These are phyloP conservation scores for Pseudogymnoascus sp. DNA, from an alignment of 2,329 filamentous ascomycete genomes.

Conservation along the genomic window DNA sequence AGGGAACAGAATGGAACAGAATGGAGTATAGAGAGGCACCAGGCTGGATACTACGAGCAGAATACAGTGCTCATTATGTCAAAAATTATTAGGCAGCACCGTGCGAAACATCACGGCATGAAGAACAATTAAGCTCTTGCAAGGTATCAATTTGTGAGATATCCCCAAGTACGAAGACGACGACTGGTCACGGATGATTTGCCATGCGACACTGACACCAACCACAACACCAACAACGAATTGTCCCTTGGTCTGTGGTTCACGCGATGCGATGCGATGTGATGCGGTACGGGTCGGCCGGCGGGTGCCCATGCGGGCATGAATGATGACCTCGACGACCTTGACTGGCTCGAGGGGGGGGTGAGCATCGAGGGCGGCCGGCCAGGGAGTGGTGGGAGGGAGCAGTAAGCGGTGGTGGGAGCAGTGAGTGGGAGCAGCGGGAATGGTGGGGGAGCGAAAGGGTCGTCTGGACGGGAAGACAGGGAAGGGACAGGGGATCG, in stretches of 20 bases:
- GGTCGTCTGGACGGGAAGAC: neutral
- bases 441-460: neutral
- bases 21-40: neutral
- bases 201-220: neutral
- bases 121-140: neutral
- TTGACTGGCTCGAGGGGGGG: neutral
- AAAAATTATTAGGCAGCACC: neutral
- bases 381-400: neutral
- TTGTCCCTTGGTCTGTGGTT: neutral
- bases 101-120: neutral
- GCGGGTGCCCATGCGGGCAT: neutral
- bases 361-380: neutral
- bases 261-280: neutral
- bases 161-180: neutral
- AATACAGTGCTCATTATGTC: neutral
- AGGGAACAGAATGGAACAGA: neutral
- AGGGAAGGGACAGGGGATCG: neutral
- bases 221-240: too few relatives aligned
- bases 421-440: neutral
- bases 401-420: neutral
- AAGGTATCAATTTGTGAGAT: neutral
- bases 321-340: neutral
- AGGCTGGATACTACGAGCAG: neutral
- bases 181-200: neutral
- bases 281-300: neutral